phyloP scores from a whole-genome alignment of 1,284 basidiomycete genomes.

The Trametes polyzona region DNA sequence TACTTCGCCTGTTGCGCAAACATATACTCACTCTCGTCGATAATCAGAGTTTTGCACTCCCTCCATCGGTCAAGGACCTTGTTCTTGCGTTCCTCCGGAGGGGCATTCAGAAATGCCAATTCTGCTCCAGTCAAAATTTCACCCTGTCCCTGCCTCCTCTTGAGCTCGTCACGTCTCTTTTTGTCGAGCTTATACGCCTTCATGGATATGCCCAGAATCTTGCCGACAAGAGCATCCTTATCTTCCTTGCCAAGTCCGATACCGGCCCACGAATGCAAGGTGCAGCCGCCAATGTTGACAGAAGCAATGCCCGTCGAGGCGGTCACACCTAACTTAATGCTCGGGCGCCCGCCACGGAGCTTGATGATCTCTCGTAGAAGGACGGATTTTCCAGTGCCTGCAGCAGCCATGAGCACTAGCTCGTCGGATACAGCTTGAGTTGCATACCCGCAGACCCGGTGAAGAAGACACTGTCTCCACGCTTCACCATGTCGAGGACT shows the following conservation, averaged over 20 bases:
- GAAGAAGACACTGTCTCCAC: slow-evolving; percentile 76
- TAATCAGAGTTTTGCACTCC: slow-evolving; percentile 56
- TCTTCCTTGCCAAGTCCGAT: slow-evolving; percentile 83
- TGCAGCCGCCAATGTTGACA: slow-evolving; percentile 92
- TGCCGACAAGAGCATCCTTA: slow-evolving; percentile 65
- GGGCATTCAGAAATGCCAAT: slow-evolving; percentile 1
- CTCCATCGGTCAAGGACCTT: slow-evolving; percentile 50
- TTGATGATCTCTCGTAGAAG: slow-evolving; percentile 90
- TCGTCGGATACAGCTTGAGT: neutral
- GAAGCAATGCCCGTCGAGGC: slow-evolving; percentile 89
- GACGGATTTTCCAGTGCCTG: slow-evolving; percentile 93
- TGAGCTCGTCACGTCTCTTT: slow-evolving; percentile 8
- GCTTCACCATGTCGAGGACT: slow-evolving; percentile 58
- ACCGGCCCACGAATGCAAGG: slow-evolving; percentile 92
- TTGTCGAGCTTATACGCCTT: slow-evolving; percentile 50
- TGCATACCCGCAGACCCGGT: slow-evolving; percentile 74
- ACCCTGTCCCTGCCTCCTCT: slow-evolving; percentile 41
- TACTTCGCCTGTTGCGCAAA: neutral
- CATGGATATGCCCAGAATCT: slow-evolving; percentile 52
- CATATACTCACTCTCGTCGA: slow-evolving; percentile 63
- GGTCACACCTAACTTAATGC: slow-evolving; percentile 53
- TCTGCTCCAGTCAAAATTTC: slow-evolving; percentile 11
- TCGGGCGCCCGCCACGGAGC: slow-evolving; percentile 25
- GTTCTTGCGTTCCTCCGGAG: slow-evolving; percentile 13
- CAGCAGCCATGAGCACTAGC: neutral